Evolutionary conservation across 2,329 filamentous ascomycete species (phyloP).

Genomic region (Colletotrichum horii): DNA sequence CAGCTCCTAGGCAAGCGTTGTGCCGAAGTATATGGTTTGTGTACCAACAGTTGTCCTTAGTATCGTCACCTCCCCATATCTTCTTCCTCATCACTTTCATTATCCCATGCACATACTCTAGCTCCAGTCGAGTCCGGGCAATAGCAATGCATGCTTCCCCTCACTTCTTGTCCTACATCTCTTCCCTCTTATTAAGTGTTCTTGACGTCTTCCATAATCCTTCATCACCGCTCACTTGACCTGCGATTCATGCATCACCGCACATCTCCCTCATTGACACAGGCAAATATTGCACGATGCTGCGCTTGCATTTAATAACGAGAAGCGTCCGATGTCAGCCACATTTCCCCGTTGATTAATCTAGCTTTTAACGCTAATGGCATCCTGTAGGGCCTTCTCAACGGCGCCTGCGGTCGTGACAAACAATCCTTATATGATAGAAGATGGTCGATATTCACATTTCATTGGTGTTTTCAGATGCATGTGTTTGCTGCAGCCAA

Average conservation of each 20-base stretch:
- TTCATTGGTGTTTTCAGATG: not conserved
- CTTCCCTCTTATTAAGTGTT: not conserved
- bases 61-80: not conserved
- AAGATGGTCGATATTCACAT: accelerated
- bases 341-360: accelerated
- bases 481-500: not conserved
- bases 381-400: not conserved
- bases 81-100: not conserved
- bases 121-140: not conserved
- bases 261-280: not conserved
- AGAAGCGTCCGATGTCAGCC: not conserved
- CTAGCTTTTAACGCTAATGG: accelerated
- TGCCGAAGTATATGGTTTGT: accelerated
- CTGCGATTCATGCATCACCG: not conserved
- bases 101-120: accelerated
- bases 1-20: not conserved
- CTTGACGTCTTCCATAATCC: not conserved
- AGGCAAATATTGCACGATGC: not conserved
- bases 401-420: accelerated
- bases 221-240: accelerated
- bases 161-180: accelerated
- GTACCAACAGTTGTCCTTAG: not conserved
- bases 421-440: accelerated
- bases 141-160: accelerated
- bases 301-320: accelerated